A percentile compares a stretch with the other conserved stretches of the same genome.
Conservation (phyloP, 2,329 filamentous ascomycete genomes). For the Penicillium sumatraense region DNA sequence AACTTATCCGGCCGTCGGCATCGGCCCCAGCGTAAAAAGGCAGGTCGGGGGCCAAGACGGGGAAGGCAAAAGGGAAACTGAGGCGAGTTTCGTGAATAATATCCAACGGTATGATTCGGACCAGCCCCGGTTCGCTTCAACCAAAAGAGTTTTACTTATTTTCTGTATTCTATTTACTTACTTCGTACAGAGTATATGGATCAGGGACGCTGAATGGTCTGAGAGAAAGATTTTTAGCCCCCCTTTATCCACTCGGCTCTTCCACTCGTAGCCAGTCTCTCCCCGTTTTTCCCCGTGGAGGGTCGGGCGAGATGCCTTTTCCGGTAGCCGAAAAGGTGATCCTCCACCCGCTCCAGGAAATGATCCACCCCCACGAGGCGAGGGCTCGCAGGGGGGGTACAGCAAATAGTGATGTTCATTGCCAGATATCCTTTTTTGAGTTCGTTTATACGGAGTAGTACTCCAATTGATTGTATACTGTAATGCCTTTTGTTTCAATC, state of each 20-base stretch:
- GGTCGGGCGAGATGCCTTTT: slow-evolving; percentile 5
- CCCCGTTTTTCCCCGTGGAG: slow-evolving; percentile 6
- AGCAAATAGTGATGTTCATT: neutral
- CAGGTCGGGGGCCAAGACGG: neutral
- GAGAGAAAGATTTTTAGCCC: neutral
- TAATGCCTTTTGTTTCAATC: neutral
- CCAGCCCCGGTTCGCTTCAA: neutral
- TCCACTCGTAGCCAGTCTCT: no score
- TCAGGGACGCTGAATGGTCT: neutral
- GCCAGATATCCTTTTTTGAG: neutral
- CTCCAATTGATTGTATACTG: no score
- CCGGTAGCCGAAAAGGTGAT: slow-evolving; percentile 2
- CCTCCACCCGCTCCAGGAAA: slow-evolving; percentile 5
- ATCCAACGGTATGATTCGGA: neutral
- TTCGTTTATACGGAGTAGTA: neutral
- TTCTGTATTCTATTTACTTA: no score
- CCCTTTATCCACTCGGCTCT: neutral
- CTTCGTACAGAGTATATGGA: no score
- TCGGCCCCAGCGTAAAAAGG: neutral
- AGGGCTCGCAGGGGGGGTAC: neutral
- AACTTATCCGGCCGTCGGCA: neutral
- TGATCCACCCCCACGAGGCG: slow-evolving; percentile 5
- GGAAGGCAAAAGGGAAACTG: neutral
- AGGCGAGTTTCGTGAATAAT: slow-evolving; percentile 5
- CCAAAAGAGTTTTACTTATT: neutral